Conservation (phyloP, 2,329 filamentous ascomycete genomes). For the Gliomastix tumulicola region DNA sequence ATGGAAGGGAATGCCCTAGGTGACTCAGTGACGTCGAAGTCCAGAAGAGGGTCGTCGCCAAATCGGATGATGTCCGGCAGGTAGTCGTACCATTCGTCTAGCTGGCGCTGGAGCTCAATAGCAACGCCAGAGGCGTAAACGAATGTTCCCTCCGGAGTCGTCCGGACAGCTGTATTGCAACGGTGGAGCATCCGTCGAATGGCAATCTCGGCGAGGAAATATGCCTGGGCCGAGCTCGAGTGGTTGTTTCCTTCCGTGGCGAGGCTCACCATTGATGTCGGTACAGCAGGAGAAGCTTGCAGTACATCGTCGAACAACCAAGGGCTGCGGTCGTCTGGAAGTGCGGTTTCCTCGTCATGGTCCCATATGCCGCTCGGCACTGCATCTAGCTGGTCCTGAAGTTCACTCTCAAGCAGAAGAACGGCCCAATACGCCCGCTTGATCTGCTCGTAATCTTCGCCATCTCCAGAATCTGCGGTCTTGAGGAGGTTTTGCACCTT, state of each 20-base stretch:
- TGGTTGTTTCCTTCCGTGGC: no score
- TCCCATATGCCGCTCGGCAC: neutral
- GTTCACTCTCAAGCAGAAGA: neutral
- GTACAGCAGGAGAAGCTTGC: no score
- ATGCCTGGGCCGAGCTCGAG: neutral
- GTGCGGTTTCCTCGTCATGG: neutral
- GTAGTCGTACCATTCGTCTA: conserved; percentile 22
- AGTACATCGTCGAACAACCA: neutral
- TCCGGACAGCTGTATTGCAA: conserved; percentile 13
- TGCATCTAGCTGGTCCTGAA: neutral
- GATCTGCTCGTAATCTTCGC: neutral
- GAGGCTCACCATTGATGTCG: no score
- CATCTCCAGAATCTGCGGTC: neutral
- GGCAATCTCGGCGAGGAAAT: conserved; percentile 11
- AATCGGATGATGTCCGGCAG: conserved; percentile 20
- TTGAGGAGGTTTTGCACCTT: neutral
- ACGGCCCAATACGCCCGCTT: neutral
- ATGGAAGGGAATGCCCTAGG: neutral
- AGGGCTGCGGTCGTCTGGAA: neutral
- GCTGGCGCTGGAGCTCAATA: conserved; percentile 19
- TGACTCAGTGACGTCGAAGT: neutral
- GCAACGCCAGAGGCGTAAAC: conserved; percentile 17
- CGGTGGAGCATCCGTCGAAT: conserved; percentile 22
- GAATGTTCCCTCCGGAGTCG: conserved; percentile 8
- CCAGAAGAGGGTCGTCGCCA: neutral